These are phyloP conservation scores for Geotrichum europaeum DNA, from an alignment of 1,139 yeast species.

Conservation along the genomic window DNA sequence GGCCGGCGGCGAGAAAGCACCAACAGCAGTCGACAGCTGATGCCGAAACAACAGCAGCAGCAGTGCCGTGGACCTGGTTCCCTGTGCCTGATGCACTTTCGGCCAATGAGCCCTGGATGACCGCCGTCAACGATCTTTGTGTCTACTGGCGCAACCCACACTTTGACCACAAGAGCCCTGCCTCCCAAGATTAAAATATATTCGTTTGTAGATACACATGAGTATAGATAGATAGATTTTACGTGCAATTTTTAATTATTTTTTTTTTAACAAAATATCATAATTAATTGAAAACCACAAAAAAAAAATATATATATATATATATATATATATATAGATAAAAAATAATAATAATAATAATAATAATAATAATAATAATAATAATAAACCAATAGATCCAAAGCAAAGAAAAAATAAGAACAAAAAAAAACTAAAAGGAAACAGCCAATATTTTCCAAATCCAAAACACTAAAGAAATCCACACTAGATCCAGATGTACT, in stretches of 20 bases:
- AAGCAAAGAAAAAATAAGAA: not conserved
- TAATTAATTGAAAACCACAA: not conserved
- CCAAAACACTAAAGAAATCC: not conserved
- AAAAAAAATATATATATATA: not conserved
- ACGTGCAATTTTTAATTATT: not conserved
- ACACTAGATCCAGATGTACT: not conserved
- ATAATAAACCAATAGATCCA: not conserved
- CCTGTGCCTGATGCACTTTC: constrained; percentile 22
- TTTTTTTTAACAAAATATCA: not conserved
- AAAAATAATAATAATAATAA: not conserved
- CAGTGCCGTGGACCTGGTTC: constrained; percentile 7
- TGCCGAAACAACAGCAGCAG: constrained; percentile 3
- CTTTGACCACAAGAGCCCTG: not conserved
- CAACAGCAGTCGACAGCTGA: not conserved
- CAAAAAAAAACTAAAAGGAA: not conserved
- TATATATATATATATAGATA: not conserved
- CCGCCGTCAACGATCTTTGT: constrained; percentile 36
- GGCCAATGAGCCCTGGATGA: constrained; percentile 30
- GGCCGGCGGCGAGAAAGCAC: not conserved
- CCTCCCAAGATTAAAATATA: not conserved
- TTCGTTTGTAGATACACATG: not conserved
- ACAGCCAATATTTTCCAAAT: not conserved
- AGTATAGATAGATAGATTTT: not conserved
- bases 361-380: not conserved
- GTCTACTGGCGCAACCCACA: constrained; percentile 24